Conservation (phyloP, 176 grass and related monocot species). For the Oryza rufipogon region DNA sequence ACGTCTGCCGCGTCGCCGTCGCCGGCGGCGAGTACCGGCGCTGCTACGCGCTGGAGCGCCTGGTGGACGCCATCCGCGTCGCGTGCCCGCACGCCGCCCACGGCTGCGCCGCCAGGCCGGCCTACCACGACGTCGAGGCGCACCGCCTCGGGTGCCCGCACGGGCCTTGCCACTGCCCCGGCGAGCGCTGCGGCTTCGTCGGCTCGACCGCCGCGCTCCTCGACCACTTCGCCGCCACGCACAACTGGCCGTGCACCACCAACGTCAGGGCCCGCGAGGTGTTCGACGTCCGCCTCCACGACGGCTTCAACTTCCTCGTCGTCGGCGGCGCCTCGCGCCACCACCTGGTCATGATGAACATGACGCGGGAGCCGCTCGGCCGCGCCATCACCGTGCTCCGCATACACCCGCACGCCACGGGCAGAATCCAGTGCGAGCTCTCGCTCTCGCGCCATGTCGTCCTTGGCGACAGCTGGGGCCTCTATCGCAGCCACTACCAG, state of each 20-base stretch:
- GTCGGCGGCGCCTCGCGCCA: too few relatives aligned
- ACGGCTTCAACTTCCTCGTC: not conserved
- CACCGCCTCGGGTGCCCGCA: not conserved
- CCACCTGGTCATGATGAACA: not conserved
- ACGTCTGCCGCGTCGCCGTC: too few relatives aligned
- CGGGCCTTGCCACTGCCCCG: slow-evolving; percentile 21
- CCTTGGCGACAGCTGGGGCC: too few relatives aligned
- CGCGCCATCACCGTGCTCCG: not conserved
- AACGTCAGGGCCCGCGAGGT: rapidly evolving
- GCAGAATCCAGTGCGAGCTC: not conserved
- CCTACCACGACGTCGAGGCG: not conserved
- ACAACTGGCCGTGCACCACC: slow-evolving; percentile 4
- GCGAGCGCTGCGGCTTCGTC: not conserved
- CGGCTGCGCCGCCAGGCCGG: not conserved
- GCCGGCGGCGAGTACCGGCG: not conserved
- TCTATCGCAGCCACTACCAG: not conserved
- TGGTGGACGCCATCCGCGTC: not conserved
- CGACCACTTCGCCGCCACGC: not conserved
- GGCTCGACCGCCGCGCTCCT: not conserved
- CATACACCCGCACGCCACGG: not conserved
- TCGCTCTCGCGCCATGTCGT: not conserved
- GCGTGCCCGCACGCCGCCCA: not conserved
- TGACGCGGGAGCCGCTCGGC: not conserved
- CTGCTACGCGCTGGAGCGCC: slow-evolving; percentile 12
- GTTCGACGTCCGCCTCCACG: not conserved